These are phyloP conservation scores for Talaromyces sp. DNA, from an alignment of 2,329 filamentous ascomycete species.

Conservation along the genomic window DNA sequence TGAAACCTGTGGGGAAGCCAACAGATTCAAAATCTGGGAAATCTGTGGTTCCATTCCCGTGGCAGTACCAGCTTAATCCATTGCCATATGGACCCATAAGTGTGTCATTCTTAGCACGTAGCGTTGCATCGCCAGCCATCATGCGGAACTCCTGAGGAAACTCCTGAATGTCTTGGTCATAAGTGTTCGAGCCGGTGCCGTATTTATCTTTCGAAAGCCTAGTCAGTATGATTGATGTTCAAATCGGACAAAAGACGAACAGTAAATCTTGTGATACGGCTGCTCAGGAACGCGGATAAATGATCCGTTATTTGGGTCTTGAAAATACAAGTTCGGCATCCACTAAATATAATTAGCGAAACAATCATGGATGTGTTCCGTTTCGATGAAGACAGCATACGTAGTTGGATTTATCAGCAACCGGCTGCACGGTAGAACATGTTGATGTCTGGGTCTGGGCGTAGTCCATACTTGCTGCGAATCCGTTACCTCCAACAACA, in stretches of 20 bases:
- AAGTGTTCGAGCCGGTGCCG: background rate
- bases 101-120: background rate
- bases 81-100: background rate
- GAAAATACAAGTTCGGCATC: background rate
- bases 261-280: background rate
- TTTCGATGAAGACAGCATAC: background rate
- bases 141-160: background rate
- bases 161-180: background rate
- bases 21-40: background rate
- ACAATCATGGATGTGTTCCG: no score
- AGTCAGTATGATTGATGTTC: no score
- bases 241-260: background rate
- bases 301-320: background rate
- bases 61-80: background rate
- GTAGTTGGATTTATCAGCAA: background rate
- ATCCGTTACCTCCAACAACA: background rate
- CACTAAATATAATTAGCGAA: background rate
- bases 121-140: background rate
- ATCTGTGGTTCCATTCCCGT: background rate
- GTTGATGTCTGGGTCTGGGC: background rate
- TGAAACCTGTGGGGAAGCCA: background rate
- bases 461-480: background rate
- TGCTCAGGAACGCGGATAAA: background rate
- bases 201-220: background rate
- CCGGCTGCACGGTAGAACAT: background rate